Percentiles rank a stretch among this genome's conserved stretches.
Evolutionary conservation across 2,329 filamentous ascomycete species (phyloP).

Genomic region (Myriosclerotinia duriaeana): DNA sequence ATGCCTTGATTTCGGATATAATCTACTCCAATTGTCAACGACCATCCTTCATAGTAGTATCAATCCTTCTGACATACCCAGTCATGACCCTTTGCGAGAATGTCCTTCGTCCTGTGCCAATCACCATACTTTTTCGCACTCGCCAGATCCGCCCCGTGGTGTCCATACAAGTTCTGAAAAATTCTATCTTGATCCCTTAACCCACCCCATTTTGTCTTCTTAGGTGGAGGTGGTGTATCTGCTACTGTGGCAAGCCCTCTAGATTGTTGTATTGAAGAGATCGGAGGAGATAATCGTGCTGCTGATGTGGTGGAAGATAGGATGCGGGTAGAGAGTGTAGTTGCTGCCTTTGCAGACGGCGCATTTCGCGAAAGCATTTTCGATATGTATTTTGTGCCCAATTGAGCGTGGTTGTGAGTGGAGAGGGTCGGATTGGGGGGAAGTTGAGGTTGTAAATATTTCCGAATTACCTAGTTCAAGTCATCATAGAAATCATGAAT

Average conservation of each 20-base stretch:
- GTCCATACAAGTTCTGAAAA: slow-evolving; percentile 97
- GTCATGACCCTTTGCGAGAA: slow-evolving; percentile 92
- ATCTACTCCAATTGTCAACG: slow-evolving; percentile 55
- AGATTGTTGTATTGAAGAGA: slow-evolving; percentile 52
- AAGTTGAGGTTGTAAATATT: slow-evolving; percentile 23
- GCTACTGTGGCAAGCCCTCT: slow-evolving; percentile 81
- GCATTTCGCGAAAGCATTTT: slow-evolving; percentile 43
- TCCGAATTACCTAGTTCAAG: slow-evolving; percentile 27
- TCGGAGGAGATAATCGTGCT: slow-evolving; percentile 37
- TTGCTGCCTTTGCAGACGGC: slow-evolving; percentile 39
- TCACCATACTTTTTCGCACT: slow-evolving; percentile 97
- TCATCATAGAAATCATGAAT: slow-evolving; percentile 31
- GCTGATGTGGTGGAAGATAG: slow-evolving; percentile 37
- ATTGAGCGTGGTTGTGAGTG: slow-evolving; percentile 36
- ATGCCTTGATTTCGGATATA: slow-evolving; percentile 95
- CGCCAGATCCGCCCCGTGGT: slow-evolving; percentile 87
- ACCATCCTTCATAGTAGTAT: slow-evolving; percentile 10
- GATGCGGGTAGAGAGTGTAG: slow-evolving; percentile 37
- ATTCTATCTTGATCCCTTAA: slow-evolving; percentile 96
- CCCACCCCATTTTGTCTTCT: slow-evolving; percentile 74
- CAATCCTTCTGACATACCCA: slow-evolving; percentile 57
- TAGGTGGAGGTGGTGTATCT: slow-evolving; percentile 64
- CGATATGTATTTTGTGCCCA: slow-evolving; percentile 39
- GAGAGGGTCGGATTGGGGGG: slow-evolving; percentile 26
- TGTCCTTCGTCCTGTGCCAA: slow-evolving; percentile 99